phyloP scores from a whole-genome alignment of 2,329 filamentous ascomycete species.

The Colletotrichum aenigma region DNA sequence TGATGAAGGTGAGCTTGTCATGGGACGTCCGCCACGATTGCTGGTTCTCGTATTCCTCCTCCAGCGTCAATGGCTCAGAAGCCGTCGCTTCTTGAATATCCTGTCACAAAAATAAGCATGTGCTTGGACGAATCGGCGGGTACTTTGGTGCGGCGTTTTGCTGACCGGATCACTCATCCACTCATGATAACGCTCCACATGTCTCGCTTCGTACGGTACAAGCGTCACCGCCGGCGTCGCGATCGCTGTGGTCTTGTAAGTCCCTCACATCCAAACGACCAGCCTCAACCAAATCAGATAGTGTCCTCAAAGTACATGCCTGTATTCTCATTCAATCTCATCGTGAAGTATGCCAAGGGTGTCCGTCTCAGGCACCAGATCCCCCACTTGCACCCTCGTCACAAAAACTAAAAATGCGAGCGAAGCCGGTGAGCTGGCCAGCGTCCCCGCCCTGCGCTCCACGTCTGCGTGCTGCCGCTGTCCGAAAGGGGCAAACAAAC shows the following conservation, averaged over 20 bases:
- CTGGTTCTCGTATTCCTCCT: conserved; percentile 91
- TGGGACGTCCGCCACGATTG: conserved; percentile 78
- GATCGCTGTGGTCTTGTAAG: conserved; percentile 57
- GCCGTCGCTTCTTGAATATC: conserved; percentile 84
- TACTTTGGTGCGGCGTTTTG: not conserved
- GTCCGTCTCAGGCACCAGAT: not conserved
- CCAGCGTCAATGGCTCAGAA: conserved; percentile 80
- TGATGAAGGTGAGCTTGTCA: conserved; percentile 93
- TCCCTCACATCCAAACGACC: not conserved
- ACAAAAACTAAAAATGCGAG: not conserved
- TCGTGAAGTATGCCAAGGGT: conserved; percentile 25
- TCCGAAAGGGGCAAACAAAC: not conserved
- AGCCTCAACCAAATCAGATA: not conserved
- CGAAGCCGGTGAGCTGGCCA: not conserved
- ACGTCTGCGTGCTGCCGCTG: conserved; percentile 2
- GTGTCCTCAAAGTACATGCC: conserved; percentile 31
- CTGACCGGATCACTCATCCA: conserved; percentile 88
- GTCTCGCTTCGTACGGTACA: conserved; percentile 82
- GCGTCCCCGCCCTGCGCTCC: not conserved
- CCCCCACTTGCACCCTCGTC: not conserved
- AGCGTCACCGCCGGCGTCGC: conserved; percentile 70
- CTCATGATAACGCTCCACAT: conserved; percentile 81
- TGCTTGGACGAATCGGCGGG: not conserved
- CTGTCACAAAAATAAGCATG: conserved; percentile 37
- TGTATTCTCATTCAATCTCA: conserved; percentile 50